phyloP scores from a whole-genome alignment of 2,329 filamentous ascomycete genomes.

The Byssochlamys sp. region DNA sequence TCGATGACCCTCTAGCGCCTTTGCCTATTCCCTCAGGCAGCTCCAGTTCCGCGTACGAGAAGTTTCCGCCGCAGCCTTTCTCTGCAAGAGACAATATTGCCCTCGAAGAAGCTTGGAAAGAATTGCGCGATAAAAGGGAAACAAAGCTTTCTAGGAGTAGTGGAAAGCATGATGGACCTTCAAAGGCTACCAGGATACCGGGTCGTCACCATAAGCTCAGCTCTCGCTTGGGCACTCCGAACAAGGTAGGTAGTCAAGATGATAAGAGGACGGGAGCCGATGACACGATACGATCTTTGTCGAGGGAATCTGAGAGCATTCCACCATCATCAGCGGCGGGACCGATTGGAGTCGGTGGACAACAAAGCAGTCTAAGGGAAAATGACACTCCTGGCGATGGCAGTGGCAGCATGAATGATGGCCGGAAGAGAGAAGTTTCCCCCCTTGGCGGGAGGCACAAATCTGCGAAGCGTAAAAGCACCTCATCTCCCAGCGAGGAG shows the following conservation, averaged over 20 bases:
- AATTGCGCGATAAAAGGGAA: constrained; percentile 34
- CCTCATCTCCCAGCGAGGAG: constrained; percentile 17
- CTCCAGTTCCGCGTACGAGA: constrained; percentile 41
- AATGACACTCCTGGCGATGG: constrained; percentile 10
- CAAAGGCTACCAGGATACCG: constrained; percentile 12
- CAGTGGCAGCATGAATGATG: constrained; percentile 3
- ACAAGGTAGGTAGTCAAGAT: constrained; percentile 9
- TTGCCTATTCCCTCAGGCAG: constrained; percentile 45
- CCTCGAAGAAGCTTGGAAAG: constrained; percentile 67
- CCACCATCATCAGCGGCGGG: background rate
- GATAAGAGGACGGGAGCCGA: constrained; percentile 5
- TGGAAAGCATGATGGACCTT: constrained; percentile 5
- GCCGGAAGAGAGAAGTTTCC: constrained; percentile 26
- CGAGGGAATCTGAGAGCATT: background rate
- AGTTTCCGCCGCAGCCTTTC: constrained; percentile 64
- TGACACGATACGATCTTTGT: background rate
- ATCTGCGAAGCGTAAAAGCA: constrained; percentile 19
- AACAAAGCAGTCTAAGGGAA: constrained; percentile 12
- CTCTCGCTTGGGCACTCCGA: constrained; percentile 4
- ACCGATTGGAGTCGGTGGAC: constrained; percentile 3
- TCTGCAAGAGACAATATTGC: constrained; percentile 67
- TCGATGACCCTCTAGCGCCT: constrained; percentile 79
- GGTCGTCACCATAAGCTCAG: constrained; percentile 14
- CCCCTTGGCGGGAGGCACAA: constrained; percentile 19
- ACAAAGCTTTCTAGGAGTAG: constrained; percentile 3